Evolutionary conservation across 2,329 filamentous ascomycete genomes (phyloP), one percentile per base, ranked within the genome.

Genomic region (Pseudogymnoascus sp.): DNA sequence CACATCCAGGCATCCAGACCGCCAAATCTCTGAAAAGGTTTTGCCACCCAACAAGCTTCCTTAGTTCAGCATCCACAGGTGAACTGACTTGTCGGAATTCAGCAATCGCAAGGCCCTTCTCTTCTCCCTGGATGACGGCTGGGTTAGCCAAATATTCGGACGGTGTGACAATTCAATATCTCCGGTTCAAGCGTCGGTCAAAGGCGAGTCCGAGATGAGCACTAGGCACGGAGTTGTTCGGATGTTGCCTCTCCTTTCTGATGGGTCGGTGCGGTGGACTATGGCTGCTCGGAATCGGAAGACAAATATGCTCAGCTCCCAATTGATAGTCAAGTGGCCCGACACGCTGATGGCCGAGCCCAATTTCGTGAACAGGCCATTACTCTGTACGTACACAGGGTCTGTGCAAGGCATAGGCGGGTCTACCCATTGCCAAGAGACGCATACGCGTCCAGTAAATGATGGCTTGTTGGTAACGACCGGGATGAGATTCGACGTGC

Each of bases 31-130:
- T 13, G 50, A 33, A 57, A 57, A 57, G 5, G 10, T 19, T 33
- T 33, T 57, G 50, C n/a, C 10, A 57, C n/a, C 50, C 50, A 57
- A 57, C 50, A 57, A 57, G 50, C 50, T 57, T 57, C 28, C 17
- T 19, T 21, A 33, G 50, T 21, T 13, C n/a, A 57, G 28, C 28
- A 57, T 57, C 28, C 50, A 33, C 50, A 57, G n/a, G 28, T 33
- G 19, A 57, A 28, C 28, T 57, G 26, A 33, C 26, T 33, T 57
- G 50, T 57, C 50, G 28, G 28, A 33, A 57, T 33, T 7, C 23
- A 57, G 26, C 50, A 13, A 33, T 57, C 50, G 28, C 28, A 33
- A 28, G 50, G 50, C 13, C 50, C 50, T 53, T 13, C 28, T 57
- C 50, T 53, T 13, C 28, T 57, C n/a, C 17, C 28, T 33, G 28